Evolutionary conservation across 2,329 filamentous ascomycete genomes (phyloP), one percentile per base, ranked within the genome.

Genomic region (Sclerotinia glacialis): DNA sequence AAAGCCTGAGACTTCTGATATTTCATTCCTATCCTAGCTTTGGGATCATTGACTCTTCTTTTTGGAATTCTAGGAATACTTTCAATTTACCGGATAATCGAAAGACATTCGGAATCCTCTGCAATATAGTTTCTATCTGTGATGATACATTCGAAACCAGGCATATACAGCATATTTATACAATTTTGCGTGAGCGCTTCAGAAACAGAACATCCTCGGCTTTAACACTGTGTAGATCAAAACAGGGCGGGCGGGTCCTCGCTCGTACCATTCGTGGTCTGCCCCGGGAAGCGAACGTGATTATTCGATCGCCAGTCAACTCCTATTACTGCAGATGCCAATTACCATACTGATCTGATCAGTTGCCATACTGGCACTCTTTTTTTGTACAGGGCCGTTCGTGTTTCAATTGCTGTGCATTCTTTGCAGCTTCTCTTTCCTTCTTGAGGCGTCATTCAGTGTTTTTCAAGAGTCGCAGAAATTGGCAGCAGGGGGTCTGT

Each of bases 161-260:
- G 28, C 40, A 59, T n/a, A 47, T 46, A 54, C 28, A n/a, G 26
- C 42, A n/a, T 5, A 28, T 44, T 44, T 14, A 56, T 28, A 44
- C 61, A 40, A 26, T 58, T 58, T 58, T 52, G 62, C 62, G 58
- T 42, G 52, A 49, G 53, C 28, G 40, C 52, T 55, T 40, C n/a
- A 37, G n/a, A 49, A 64, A 58, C 52, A 64, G 62, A 58, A 47
- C 52, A 56, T 28, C 62, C 23, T 55, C 26, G 60, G 52, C 50
- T 54, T 58, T 49, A 37, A 42, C 37, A 58, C 52, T 58, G 54
- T 58, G 62, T 40, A 59, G 52, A 64, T 64, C 62, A 37, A 37
- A 55, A 59, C 42, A 64, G 62, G 62, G 62, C 52, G 52, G 62
- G 62, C 52, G 62, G 62, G 52, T 64, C 62, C 53, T 53, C 52